Conservation (phyloP, 139 green algal genomes). For the Nannochloris sp. region DNA sequence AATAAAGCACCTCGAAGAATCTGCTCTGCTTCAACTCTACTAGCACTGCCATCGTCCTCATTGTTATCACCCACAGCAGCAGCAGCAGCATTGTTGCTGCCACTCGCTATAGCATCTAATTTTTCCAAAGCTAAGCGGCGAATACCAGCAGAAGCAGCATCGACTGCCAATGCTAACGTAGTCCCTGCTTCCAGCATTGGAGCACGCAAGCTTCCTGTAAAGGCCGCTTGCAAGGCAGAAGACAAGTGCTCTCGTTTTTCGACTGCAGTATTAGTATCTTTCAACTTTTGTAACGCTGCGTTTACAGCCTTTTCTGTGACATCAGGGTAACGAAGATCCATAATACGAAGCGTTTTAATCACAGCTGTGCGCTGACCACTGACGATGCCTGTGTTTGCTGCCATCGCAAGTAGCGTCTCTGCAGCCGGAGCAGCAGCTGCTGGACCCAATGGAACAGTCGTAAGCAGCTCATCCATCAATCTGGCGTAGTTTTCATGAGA, state of each 20-base stretch:
- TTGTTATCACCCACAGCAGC: too few relatives aligned
- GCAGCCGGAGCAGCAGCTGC: not conserved
- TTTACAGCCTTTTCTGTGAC: slow-evolving; percentile 29
- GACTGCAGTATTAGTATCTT: not conserved
- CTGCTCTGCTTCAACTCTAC: not conserved
- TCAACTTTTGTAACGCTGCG: slow-evolving; percentile 1
- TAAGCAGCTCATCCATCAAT: slow-evolving; percentile 28
- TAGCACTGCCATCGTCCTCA: not conserved
- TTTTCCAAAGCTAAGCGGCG: slow-evolving; percentile 15
- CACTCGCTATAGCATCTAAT: not conserved
- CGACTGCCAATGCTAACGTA: slow-evolving; percentile 22
- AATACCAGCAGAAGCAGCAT: slow-evolving; percentile 13
- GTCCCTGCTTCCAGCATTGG: slow-evolving; percentile 17
- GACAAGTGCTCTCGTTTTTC: slow-evolving; percentile 1
- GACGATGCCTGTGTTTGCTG: not conserved
- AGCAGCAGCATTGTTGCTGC: not conserved
- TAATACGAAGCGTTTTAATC: slow-evolving; percentile 1
- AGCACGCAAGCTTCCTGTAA: slow-evolving; percentile 21
- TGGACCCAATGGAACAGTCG: slow-evolving; percentile 18
- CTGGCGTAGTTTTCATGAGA: not conserved
- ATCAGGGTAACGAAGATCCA: slow-evolving; percentile 44
- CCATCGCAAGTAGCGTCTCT: slow-evolving; percentile 5
- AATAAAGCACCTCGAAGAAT: slow-evolving; percentile 6
- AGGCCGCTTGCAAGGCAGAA: not conserved
- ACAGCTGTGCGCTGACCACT: not conserved